Evolutionary conservation across 257 asterid genomes (phyloP), one percentile per base, ranked within the genome.

Genomic region (Nicotiana attenuata): DNA sequence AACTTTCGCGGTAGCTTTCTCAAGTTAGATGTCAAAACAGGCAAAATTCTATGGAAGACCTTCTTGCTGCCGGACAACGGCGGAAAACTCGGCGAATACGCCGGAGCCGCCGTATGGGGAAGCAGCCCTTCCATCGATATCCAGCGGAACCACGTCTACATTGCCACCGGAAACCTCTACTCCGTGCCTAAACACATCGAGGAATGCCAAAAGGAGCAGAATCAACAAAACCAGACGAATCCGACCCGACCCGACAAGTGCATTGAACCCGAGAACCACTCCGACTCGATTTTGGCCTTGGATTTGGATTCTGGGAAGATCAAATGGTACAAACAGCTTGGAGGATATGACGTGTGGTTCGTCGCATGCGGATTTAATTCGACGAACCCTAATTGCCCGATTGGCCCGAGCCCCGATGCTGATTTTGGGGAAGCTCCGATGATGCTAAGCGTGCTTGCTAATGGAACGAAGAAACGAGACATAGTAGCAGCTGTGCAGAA

Each of bases 371-470:
- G 24, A 41, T 41, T 41, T 0, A 55, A 78, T 73, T 77, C 88
- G 10, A 56, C 86, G 4, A 84, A 84, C 35, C 90, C 94, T 0
- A 83, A 83, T 38, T 88, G 91, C 83, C 94, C 92, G 13, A 65
- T 82, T 0, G 94, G 94, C 55, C 93, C 91, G 14, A 90, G 65
- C 73, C 88, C 89, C 0, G 89, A 87, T 67, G 91, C 89, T 2
- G 94, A 91, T 79, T 88, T 89, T 64, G 91, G 92, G 0, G 94
- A 89, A 79, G 91, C 88, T 1, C 92, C 92, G 0, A 91, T 91
- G 94, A 82, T 91, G 89, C 82, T 89, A 26, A 88, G 71, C 16
- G 19, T 83, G 3, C 19, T 28, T 10, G 64, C 5, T 20, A 81
- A 83, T 50, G 88, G 88, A 4, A 64, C 8, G 22, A 73, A 63